These are phyloP conservation scores for Hypoxylon sp. DNA, from an alignment of 2,329 filamentous ascomycete genomes.

Conservation along the genomic window DNA sequence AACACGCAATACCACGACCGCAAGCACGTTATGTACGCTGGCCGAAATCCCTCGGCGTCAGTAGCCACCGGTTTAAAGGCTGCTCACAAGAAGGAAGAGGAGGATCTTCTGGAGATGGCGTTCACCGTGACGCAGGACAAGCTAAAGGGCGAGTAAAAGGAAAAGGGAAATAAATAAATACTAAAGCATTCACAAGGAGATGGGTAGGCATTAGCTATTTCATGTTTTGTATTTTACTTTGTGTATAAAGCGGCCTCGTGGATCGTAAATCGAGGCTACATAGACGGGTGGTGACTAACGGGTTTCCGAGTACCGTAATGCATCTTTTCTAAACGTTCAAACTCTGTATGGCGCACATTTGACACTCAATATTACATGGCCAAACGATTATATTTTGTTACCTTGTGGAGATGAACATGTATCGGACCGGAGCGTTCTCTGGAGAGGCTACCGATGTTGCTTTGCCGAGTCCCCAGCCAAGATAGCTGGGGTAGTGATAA, in stretches of 20 bases:
- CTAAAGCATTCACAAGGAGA: conserved; percentile 41
- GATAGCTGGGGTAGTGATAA: conserved; percentile 43
- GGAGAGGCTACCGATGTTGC: conserved; percentile 2
- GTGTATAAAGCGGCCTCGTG: conserved; percentile 53
- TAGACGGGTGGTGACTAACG: conserved; percentile 48
- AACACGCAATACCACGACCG: conserved; percentile 91
- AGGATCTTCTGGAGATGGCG: conserved; percentile 79
- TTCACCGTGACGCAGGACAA: conserved; percentile 77
- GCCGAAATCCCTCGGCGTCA: conserved; percentile 91
- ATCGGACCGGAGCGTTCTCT: conserved; percentile 15
- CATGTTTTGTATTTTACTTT: conserved; percentile 51
- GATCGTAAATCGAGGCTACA: conserved; percentile 48
- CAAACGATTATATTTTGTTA: neutral
- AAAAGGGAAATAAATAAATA: conserved; percentile 23
- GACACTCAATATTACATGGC: conserved; percentile 6
- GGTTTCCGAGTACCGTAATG: conserved; percentile 45
- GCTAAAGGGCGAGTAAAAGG: conserved; percentile 74
- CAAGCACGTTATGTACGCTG: conserved; percentile 97
- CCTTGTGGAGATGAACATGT: conserved; percentile 22
- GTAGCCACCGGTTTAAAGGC: conserved; percentile 94
- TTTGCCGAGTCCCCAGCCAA: conserved; percentile 23
- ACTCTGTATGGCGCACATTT: neutral
- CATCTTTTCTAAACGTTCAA: conserved; percentile 44
- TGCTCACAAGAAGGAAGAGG: conserved; percentile 91
- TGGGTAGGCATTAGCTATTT: conserved; percentile 41